Conservation (phyloP, 176 grass and related monocot species). For the Carex kokanica region DNA sequence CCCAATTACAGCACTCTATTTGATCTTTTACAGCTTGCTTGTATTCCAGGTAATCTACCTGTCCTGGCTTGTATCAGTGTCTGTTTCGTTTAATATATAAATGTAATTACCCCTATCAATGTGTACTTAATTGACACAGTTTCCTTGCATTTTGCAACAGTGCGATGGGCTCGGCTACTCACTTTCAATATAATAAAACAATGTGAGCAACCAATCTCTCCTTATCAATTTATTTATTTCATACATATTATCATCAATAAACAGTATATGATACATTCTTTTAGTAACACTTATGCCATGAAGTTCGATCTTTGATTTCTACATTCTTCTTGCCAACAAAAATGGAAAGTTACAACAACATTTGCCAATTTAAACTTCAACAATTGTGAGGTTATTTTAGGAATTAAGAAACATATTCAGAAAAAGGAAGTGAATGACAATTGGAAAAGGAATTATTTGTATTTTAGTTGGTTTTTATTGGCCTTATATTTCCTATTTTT, state of each 20-base stretch:
- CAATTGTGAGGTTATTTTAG: background rate
- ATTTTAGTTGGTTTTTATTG: background rate
- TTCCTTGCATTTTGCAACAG: constrained; percentile 14
- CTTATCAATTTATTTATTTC: constrained; percentile 17
- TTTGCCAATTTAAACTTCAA: background rate
- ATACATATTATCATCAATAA: background rate
- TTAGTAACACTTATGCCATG: background rate
- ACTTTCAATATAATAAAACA: constrained; percentile 29
- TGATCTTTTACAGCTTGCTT: background rate
- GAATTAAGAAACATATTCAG: background rate
- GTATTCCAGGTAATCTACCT: constrained; percentile 3
- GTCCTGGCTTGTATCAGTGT: background rate
- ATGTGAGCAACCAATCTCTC: constrained; percentile 18
- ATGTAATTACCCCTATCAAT: background rate
- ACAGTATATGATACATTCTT: background rate
- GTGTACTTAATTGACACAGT: background rate
- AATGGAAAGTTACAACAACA: background rate
- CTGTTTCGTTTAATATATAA: background rate
- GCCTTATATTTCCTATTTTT: background rate
- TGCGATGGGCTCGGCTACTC: background rate
- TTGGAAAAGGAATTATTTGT: background rate
- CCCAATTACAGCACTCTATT: background rate
- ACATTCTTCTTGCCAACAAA: background rate
- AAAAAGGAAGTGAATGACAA: background rate
- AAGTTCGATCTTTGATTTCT: background rate